Evolutionary conservation across 306 rosid genomes (phyloP).

Genomic region (Sicyos baderoa): DNA sequence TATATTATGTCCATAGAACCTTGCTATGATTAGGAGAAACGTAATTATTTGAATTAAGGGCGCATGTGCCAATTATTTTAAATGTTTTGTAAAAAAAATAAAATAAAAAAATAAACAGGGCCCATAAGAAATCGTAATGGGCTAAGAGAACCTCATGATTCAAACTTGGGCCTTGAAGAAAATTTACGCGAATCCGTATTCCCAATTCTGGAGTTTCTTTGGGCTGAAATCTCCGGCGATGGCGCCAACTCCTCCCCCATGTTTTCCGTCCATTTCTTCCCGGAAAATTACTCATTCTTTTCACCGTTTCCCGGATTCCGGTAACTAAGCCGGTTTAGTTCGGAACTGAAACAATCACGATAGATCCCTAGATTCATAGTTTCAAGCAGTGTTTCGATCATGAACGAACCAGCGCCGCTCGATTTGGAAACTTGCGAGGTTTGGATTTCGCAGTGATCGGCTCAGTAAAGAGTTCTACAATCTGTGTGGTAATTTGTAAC

Average conservation of each 20-base stretch:
- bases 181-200: not conserved
- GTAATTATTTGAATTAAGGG: too few species aligned
- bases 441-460: not conserved
- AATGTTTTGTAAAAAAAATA: too few species aligned
- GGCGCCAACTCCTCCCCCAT: not conserved
- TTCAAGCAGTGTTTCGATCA: too few species aligned
- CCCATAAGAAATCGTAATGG: not conserved
- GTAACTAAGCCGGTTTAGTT: not conserved
- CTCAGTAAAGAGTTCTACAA: not conserved
- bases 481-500: not conserved
- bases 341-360: not conserved
- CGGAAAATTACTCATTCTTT: not conserved
- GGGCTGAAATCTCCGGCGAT: not conserved
- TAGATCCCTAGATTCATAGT: too few species aligned
- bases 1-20: too few species aligned
- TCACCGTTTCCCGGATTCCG: not conserved
- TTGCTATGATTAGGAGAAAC: too few species aligned
- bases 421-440: not conserved
- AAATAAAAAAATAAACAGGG: not conserved
- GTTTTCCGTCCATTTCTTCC: not conserved
- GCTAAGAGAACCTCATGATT: not conserved
- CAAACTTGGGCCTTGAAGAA: conserved; percentile 11
- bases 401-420: too few species aligned
- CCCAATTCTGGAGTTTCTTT: not conserved
- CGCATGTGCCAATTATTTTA: too few species aligned